A percentile compares a stretch with the other conserved stretches of the same genome.
Evolutionary conservation across 495 filamentous ascomycete genomes (phyloP).

Genomic region (Penicillium mononematosum): DNA sequence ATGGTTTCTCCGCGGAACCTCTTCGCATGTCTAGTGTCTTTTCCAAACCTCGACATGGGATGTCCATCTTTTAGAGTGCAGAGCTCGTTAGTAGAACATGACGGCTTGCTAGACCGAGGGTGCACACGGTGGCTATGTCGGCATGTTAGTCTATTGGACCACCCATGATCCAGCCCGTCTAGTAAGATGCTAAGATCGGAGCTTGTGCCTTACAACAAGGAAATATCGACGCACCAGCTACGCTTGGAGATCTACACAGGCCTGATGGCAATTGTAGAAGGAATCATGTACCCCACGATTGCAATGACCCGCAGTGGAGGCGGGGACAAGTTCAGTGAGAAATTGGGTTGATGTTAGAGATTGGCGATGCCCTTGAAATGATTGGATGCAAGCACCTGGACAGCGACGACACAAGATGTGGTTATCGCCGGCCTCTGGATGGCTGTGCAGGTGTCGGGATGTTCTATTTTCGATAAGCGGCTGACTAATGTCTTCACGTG

Average conservation of each 20-base stretch:
- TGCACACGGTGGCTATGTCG: constrained; percentile 3
- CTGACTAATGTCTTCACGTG: constrained; percentile 18
- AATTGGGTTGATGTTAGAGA: not conserved
- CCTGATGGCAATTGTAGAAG: constrained; percentile 7
- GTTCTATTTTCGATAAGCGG: constrained; percentile 10
- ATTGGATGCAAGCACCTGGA: constrained; percentile 19
- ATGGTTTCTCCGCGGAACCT: constrained; percentile 28
- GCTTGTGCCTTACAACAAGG: not conserved
- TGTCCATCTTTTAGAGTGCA: constrained; percentile 17
- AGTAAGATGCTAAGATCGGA: constrained; percentile 1
- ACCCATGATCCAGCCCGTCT: not conserved
- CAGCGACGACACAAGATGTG: constrained; percentile 2
- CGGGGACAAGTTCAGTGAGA: constrained; percentile 11
- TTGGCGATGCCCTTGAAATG: constrained; percentile 13
- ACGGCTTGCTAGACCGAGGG: not conserved
- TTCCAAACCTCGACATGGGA: constrained; percentile 17
- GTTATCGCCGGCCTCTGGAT: constrained; percentile 29
- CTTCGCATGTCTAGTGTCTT: constrained; percentile 31
- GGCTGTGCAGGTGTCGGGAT: constrained; percentile 13
- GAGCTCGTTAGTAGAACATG: constrained; percentile 3
- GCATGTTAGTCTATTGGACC: constrained; percentile 7
- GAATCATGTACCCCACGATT: constrained; percentile 21
- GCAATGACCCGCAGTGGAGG: constrained; percentile 28
- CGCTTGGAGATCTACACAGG: constrained; percentile 13
- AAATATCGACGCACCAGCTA: constrained; percentile 2